phyloP scores from a whole-genome alignment of 331 rosid species.

The Quercus lobata region DNA sequence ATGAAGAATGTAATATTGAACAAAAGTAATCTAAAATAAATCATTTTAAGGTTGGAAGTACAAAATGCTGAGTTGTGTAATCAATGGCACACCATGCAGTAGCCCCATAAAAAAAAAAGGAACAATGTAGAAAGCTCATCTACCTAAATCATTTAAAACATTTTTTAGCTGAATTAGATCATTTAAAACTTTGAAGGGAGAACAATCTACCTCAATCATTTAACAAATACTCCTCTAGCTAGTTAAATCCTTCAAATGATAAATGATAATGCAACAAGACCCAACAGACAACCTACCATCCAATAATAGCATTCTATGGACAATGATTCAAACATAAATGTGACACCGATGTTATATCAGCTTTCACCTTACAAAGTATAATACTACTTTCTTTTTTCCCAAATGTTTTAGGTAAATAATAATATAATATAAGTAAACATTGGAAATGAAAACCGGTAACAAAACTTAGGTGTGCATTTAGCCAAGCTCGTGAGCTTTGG shows the following conservation, averaged over 20 bases:
- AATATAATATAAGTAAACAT: too few relatives aligned
- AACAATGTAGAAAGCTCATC: constrained; percentile 28
- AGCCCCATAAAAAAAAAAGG: background rate
- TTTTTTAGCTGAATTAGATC: background rate
- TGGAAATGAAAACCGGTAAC: too few relatives aligned
- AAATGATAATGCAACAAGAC: constrained; percentile 2
- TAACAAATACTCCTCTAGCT: background rate
- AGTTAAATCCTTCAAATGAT: background rate
- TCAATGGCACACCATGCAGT: background rate
- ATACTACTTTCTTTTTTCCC: too few relatives aligned
- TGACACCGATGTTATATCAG: background rate
- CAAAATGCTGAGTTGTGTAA: background rate
- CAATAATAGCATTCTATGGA: background rate
- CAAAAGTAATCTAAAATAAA: background rate
- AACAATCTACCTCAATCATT: background rate
- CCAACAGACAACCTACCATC: background rate
- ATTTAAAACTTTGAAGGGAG: background rate
- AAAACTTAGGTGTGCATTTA: too few relatives aligned
- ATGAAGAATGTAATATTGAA: background rate
- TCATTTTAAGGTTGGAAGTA: constrained; percentile 1
- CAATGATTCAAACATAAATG: background rate
- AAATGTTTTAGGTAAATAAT: too few relatives aligned
- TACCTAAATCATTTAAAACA: constrained; percentile 16
- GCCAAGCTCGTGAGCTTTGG: too few relatives aligned
- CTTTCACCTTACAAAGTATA: background rate